These are phyloP conservation scores for Trichocladium antarcticum DNA, from an alignment of 495 filamentous ascomycete genomes.

Conservation along the genomic window DNA sequence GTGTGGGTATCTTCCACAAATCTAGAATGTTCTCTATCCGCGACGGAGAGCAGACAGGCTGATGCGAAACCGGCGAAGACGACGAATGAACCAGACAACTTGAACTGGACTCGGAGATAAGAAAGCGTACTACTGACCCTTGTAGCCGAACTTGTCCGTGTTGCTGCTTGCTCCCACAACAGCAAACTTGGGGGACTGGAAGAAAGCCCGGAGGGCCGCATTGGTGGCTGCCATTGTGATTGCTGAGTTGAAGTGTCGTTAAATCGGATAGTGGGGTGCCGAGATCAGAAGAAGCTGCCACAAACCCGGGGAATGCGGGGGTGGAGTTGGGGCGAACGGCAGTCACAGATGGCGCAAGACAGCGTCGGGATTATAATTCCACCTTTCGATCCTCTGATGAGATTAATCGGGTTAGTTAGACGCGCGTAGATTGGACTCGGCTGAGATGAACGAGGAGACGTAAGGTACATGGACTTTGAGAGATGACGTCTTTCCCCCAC, in stretches of 20 bases:
- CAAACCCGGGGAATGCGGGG: neutral
- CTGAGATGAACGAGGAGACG: too few species aligned
- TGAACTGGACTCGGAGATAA: neutral
- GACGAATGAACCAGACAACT: too few species aligned
- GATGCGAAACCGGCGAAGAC: too few species aligned
- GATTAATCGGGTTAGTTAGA: too few species aligned
- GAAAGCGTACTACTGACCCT: conserved; percentile 43
- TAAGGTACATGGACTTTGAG: too few species aligned
- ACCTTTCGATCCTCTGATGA: too few species aligned
- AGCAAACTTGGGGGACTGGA: conserved; percentile 70
- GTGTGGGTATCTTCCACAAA: too few species aligned
- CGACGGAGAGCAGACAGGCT: too few species aligned
- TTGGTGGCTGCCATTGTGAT: conserved; percentile 39
- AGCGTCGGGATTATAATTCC: neutral
- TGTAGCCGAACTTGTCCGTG: conserved; percentile 79
- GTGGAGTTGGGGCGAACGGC: neutral
- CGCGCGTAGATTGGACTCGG: too few species aligned
- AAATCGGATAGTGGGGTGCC: neutral
- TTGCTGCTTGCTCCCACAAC: conserved; percentile 86
- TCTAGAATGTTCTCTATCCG: too few species aligned
- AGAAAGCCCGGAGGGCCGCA: conserved; percentile 62
- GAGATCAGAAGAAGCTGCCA: neutral
- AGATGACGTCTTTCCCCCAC: too few species aligned
- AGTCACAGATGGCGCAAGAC: neutral
- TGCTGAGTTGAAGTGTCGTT: conserved; percentile 5